Percentiles rank a stretch among this genome's conserved stretches.
Evolutionary conservation across 441 rosid genomes (phyloP).

Genomic region (Gossypium davidsonii): DNA sequence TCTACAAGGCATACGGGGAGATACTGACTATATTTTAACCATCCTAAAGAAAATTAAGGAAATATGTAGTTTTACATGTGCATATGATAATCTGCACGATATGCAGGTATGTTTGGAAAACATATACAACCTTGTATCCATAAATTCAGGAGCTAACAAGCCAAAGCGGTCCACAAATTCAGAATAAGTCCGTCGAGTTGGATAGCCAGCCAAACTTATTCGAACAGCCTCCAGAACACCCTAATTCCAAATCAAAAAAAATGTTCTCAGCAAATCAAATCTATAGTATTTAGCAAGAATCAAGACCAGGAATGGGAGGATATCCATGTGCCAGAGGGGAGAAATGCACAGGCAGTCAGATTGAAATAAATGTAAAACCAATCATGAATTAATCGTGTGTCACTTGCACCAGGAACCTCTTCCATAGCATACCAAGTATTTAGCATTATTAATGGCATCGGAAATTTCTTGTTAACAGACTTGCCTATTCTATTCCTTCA

Average conservation of each 20-base stretch:
- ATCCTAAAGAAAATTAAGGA: neutral
- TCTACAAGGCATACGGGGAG: neutral
- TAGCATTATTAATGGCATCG: neutral
- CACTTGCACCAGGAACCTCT: neutral
- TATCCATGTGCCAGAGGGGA: neutral
- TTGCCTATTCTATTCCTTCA: neutral
- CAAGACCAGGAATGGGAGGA: neutral
- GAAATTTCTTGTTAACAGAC: neutral
- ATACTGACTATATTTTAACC: neutral
- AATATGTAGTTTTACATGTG: neutral
- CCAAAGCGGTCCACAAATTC: constrained; percentile 98
- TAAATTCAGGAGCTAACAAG: constrained; percentile 59
- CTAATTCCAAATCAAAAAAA: constrained; percentile 35
- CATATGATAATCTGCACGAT: neutral
- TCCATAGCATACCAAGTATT: neutral
- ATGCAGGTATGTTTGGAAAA: neutral
- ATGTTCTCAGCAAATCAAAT: neutral
- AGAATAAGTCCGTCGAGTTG: constrained; percentile 78
- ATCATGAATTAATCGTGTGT: neutral
- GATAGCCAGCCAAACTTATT: constrained; percentile 97
- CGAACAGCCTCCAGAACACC: constrained; percentile 99
- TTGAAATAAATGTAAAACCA: neutral
- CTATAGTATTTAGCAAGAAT: constrained; percentile 7
- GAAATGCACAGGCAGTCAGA: neutral
- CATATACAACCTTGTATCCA: constrained; percentile 64